These are phyloP conservation scores for Rhodotorula mucilaginosa DNA, from an alignment of 1,284 basidiomycete species.

Conservation along the genomic window DNA sequence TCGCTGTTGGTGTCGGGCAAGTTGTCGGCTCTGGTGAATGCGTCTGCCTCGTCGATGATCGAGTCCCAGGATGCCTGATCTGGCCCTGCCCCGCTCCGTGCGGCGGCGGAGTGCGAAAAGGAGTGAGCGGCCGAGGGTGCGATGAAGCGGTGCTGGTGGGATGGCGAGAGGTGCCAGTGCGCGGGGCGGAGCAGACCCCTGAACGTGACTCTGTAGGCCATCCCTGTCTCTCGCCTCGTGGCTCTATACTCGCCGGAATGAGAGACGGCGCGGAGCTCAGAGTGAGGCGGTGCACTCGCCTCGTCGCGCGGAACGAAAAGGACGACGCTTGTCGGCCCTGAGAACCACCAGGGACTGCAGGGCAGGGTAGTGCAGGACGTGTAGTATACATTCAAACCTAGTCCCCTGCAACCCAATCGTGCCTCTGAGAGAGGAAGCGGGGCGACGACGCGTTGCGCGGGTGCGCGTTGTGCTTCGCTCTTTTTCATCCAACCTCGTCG, in stretches of 20 bases:
- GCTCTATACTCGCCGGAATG: too few relatives aligned
- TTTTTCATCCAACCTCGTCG: not conserved
- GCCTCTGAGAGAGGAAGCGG: too few relatives aligned
- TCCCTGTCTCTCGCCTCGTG: not conserved
- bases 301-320: too few relatives aligned
- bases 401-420: too few relatives aligned
- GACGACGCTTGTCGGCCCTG: too few relatives aligned
- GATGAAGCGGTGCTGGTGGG: not conserved
- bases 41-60: not conserved
- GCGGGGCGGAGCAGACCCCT: not conserved
- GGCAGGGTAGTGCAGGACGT: too few relatives aligned
- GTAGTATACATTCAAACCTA: too few relatives aligned
- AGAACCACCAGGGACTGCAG: too few relatives aligned
- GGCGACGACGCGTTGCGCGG: too few relatives aligned
- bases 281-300: not conserved
- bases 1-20: too few relatives aligned
- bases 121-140: not conserved
- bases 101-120: not conserved
- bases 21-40: not conserved
- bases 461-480: too few relatives aligned
- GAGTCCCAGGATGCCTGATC: constrained; percentile 8
- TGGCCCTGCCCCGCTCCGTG: not conserved
- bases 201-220: not conserved
- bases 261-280: not conserved
- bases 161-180: not conserved